These are phyloP conservation scores for Xylariales sp. DNA, from an alignment of 2,329 filamentous ascomycete genomes.

Conservation along the genomic window DNA sequence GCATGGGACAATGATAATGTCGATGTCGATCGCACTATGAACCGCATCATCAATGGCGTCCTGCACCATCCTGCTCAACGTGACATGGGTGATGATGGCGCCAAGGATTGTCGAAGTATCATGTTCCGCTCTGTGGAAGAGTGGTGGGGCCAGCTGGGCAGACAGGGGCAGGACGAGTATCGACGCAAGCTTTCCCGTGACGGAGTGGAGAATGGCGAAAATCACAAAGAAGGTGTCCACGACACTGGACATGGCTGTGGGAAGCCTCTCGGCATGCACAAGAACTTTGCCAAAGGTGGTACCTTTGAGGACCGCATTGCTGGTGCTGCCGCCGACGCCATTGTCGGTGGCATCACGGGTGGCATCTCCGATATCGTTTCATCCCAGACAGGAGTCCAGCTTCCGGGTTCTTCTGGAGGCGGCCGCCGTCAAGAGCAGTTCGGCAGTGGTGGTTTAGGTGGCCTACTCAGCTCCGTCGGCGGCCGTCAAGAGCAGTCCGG, in stretches of 20 bases:
- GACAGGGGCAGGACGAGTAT: constrained; percentile 60
- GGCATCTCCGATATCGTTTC: constrained; percentile 43
- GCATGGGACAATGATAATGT: constrained; percentile 75
- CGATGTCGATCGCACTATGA: constrained; percentile 66
- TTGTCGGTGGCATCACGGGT: constrained; percentile 54
- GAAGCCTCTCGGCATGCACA: constrained; percentile 74
- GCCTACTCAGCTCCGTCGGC: constrained; percentile 66
- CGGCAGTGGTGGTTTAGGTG: constrained; percentile 59
- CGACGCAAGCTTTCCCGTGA: constrained; percentile 71
- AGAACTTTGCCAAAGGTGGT: constrained; percentile 48
- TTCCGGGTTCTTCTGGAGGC: constrained; percentile 18
- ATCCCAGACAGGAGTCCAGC: constrained; percentile 35
- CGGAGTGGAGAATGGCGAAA: constrained; percentile 71
- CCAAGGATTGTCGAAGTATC: constrained; percentile 62
- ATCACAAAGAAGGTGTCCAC: constrained; percentile 80
- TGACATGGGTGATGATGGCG: constrained; percentile 63
- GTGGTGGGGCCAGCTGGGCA: constrained; percentile 73
- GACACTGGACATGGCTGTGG: constrained; percentile 81
- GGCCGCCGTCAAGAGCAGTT: constrained; percentile 40
- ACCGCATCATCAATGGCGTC: constrained; percentile 75
- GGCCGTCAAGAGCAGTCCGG: too few relatives aligned
- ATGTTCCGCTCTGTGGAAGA: constrained; percentile 78
- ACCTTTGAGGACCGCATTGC: constrained; percentile 54
- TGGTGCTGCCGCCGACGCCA: constrained; percentile 48
- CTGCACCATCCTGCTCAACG: constrained; percentile 85